Conservation (phyloP, 495 filamentous ascomycete species). For the Endocarpon pusillum region DNA sequence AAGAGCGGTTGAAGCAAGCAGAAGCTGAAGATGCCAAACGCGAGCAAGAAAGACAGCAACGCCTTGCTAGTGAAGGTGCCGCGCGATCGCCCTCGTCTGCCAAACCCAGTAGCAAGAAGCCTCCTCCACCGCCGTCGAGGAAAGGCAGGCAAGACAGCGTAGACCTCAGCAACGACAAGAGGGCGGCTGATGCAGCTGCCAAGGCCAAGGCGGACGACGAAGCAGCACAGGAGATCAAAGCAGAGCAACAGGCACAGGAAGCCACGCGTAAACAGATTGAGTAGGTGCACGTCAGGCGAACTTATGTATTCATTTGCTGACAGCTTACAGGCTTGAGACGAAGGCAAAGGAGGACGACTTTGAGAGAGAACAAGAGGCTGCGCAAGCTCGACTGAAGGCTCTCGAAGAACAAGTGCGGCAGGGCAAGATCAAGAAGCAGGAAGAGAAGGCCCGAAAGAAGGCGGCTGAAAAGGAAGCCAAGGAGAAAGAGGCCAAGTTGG, state of each 20-base stretch:
- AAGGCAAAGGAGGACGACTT: slow-evolving; percentile 62
- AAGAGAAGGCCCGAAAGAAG: slow-evolving; percentile 82
- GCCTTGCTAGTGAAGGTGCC: slow-evolving; percentile 68
- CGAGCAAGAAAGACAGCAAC: slow-evolving; percentile 70
- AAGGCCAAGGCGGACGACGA: slow-evolving; percentile 35
- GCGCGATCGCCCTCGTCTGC: slow-evolving; percentile 34
- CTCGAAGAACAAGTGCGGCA: slow-evolving; percentile 87
- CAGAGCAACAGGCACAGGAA: slow-evolving; percentile 66
- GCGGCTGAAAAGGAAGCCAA: slow-evolving; percentile 72
- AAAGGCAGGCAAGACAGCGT: slow-evolving; percentile 50
- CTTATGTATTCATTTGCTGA: slow-evolving; percentile 6
- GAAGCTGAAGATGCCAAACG: slow-evolving; percentile 92
- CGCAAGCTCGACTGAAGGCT: slow-evolving; percentile 66
- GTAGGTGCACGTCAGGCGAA: slow-evolving; percentile 40
- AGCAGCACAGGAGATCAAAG: slow-evolving; percentile 20
- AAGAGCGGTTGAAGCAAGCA: slow-evolving; percentile 69
- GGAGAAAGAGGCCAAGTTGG: slow-evolving; percentile 73
- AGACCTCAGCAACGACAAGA: slow-evolving; percentile 35
- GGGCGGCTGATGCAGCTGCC: slow-evolving; percentile 39
- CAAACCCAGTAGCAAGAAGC: slow-evolving; percentile 52
- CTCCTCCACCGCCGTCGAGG: slow-evolving; percentile 67
- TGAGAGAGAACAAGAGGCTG: slow-evolving; percentile 58
- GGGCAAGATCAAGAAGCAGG: slow-evolving; percentile 92
- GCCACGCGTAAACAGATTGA: slow-evolving; percentile 59
- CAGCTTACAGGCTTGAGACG: slow-evolving; percentile 49